Evolutionary conservation across 169 alveolate genomes (phyloP).

Genomic region (Plasmodium vinckei): DNA sequence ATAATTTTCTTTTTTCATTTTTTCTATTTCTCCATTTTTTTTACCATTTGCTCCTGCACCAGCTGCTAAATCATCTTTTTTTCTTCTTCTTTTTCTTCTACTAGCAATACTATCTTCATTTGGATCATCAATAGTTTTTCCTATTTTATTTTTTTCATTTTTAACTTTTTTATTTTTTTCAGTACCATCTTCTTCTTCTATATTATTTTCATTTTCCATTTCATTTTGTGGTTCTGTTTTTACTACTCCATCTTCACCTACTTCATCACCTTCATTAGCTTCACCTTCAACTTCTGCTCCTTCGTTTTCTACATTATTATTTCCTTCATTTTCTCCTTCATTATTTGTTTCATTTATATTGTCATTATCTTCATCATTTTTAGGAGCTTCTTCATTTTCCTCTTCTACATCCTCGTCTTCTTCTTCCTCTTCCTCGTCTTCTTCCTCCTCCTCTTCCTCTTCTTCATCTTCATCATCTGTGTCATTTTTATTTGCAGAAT

Average conservation of each 20-base stretch:
- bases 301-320: neutral
- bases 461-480: slow-evolving; percentile 18
- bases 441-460: slow-evolving; percentile 19
- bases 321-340: neutral
- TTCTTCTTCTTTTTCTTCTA: slow-evolving; percentile 15
- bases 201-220: slow-evolving; percentile 6
- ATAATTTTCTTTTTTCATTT: slow-evolving; percentile 45
- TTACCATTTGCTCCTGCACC: neutral
- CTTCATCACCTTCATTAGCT: neutral
- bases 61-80: slow-evolving; percentile 21
- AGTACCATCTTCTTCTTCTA: slow-evolving; percentile 4
- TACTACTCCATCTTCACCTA: slow-evolving; percentile 7
- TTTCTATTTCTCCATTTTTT: slow-evolving; percentile 54
- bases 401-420: slow-evolving; percentile 4
- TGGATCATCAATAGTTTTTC: neutral
- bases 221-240: neutral
- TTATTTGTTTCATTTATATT: slow-evolving; percentile 9
- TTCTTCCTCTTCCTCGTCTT: slow-evolving; percentile 12
- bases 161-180: slow-evolving; percentile 9
- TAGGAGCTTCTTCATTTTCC: neutral
- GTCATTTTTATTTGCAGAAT: slow-evolving; percentile 10
- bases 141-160: slow-evolving; percentile 9
- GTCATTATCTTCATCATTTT: slow-evolving; percentile 2
- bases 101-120: neutral
- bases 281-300: neutral